Evolutionary conservation across 1,284 basidiomycete genomes (phyloP), one percentile per base, ranked within the genome.

Genomic region (Xerocomus cyaneibrunnescens): DNA sequence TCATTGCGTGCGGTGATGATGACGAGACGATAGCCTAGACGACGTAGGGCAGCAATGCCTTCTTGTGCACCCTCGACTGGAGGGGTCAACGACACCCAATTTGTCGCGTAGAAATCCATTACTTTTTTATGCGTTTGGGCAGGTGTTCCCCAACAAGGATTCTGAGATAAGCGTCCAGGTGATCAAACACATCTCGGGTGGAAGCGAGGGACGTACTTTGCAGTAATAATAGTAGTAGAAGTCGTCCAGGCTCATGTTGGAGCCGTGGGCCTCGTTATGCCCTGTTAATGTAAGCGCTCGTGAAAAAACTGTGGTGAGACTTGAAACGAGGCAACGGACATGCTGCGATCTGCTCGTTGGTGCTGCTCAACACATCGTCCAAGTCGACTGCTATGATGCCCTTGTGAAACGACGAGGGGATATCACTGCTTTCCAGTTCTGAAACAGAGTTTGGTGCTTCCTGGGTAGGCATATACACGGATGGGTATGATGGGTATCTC

Each of bases 351-450:
- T 74, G 74, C 43, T 69, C 61, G 66, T 91, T 92, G 3, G 88
- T 92, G 62, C 82, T 72, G 57, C 83, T 77, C 46, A 91, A 69
- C 5, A 91, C 89, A 73, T 92, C 89, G 60, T 91, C 89, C 54
- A 90, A 70, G 71, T 91, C 89, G 35, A 89, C 74, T 5, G 86
- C 85, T 62, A 91, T 85, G 42, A 84, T 67, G 13, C 76, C 76
- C 52, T 66, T 67, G 35, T 53, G 41, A 7, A 65, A 28, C 2
- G 51, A 46, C 9, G 43, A 23, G 31, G 9, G 2, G 28, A 8
- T 31, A 7, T 14, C 28, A 22, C 43, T 7, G 17, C 17, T 21
- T 35, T 45, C 35, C 36, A 23, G 21, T 13, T 22, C 36, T 22
- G 36, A 25, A 7, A 7, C 22, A 39, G 4, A n/a, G 22, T 25